Evolutionary conservation across 1,139 yeast genomes (phyloP), one percentile per base, ranked within the genome.

Genomic region (Diutina pseudorugosa): DNA sequence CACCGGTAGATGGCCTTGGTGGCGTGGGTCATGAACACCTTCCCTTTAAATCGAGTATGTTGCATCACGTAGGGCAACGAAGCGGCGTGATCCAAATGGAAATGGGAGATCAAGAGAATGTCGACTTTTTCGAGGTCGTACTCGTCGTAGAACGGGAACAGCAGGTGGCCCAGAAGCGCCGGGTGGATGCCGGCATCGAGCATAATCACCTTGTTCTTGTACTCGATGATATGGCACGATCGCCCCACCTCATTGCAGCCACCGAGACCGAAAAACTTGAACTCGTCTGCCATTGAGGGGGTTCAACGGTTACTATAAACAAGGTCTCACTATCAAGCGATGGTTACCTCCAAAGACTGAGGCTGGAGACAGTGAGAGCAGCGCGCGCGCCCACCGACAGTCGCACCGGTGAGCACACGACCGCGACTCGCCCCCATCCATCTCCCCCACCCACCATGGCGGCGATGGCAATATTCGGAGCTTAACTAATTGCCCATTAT

Each of bases 191-290:
- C 99, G 1, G 98, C 96, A 68, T 93, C 99, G 55, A 91, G 64
- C 98, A 93, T 93, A 52, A 93, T 85, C n/a, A 94, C 93, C 64
- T 93, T 93, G 56, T 95, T 96, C 64, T 89, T 90, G 68, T 86
- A 91, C 59, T 88, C 93, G 52, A 93, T 75, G 53, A 93, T 84
- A 63, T 93, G 98, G 64, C 98, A 93, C 50, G 96, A 88, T 56
- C 99, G 72, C 5, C 99, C 99, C 9, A 93, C 99, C 65, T 93
- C 99, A 61, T 86, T 89, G 59, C 98, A 95, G n/a, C 98, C 99
- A n/a, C 99, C 99, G n/a, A 93, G 77, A 40, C 96, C 93, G 56
- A 88, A 82, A 71, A 93, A 93, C 65, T 80, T 80, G 63, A 89
- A 77, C 55, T 72, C 70, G 52, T 78, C 82, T 27, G 25, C 30